These are phyloP conservation scores for Saksenaea vasiformis DNA, from an alignment of 371 early-diverging fungal genomes.

Conservation along the genomic window DNA sequence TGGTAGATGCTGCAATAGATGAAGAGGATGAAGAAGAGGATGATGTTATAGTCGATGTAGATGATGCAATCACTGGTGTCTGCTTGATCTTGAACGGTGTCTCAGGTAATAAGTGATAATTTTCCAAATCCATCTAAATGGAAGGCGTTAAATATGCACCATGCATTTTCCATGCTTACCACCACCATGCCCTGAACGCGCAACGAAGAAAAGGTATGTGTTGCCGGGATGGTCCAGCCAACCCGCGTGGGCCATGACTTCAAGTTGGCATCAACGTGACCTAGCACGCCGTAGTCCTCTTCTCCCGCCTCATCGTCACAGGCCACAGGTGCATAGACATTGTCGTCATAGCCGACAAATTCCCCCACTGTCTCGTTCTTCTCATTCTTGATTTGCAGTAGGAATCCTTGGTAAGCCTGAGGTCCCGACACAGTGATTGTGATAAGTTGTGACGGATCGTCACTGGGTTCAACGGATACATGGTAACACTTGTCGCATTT, in stretches of 20 bases:
- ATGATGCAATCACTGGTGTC: neutral
- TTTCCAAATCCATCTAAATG: constrained; percentile 47
- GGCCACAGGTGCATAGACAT: constrained; percentile 36
- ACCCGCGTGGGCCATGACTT: constrained; percentile 44
- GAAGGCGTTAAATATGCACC: neutral
- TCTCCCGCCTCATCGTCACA: constrained; percentile 46
- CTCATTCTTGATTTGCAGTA: constrained; percentile 40
- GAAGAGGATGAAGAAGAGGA: neutral
- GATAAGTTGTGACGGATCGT: constrained; percentile 15
- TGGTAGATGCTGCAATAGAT: neutral
- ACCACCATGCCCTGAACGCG: constrained; percentile 50
- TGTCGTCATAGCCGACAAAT: constrained; percentile 36
- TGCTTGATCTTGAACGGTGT: constrained; percentile 27
- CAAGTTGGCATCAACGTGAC: constrained; percentile 41
- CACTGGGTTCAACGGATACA: constrained; percentile 17
- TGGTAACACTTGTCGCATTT: constrained; percentile 42
- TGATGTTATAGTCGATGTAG: neutral
- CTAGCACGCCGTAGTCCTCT: constrained; percentile 31
- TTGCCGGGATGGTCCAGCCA: constrained; percentile 31
- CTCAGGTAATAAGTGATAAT: constrained; percentile 46
- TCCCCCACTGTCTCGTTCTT: constrained; percentile 41
- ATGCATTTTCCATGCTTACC: constrained; percentile 23
- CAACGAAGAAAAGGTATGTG: constrained; percentile 18
- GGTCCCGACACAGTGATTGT: constrained; percentile 29
- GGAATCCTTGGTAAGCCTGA: constrained; percentile 40